phyloP scores from a whole-genome alignment of 2,329 filamentous ascomycete species.

The Claviceps sp. region DNA sequence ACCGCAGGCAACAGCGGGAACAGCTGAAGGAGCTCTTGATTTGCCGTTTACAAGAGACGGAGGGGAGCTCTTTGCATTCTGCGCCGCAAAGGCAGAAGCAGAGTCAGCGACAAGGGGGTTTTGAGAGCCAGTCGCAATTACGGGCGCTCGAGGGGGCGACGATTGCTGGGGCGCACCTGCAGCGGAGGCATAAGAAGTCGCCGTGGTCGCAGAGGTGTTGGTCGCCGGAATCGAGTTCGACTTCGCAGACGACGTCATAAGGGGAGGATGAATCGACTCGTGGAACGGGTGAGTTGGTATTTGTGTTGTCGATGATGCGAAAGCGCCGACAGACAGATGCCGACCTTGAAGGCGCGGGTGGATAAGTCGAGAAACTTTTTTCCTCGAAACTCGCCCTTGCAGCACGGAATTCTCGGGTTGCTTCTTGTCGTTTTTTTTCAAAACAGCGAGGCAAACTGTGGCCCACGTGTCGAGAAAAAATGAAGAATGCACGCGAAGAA shows the following conservation, averaged over 20 bases:
- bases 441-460: not conserved
- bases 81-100: slow-evolving; percentile 31
- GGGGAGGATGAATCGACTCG: slow-evolving; percentile 10
- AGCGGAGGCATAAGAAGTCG: slow-evolving; percentile 54
- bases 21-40: slow-evolving; percentile 53
- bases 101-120: slow-evolving; percentile 42
- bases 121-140: slow-evolving; percentile 44
- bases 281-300: not conserved
- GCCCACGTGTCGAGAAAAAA: slow-evolving; percentile 2
- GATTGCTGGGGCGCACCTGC: slow-evolving; percentile 50
- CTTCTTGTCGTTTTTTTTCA: not conserved
- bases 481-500: slow-evolving; percentile 5
- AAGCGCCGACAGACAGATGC: not conserved
- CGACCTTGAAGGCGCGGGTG: slow-evolving; percentile 6
- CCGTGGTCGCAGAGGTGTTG: slow-evolving; percentile 42
- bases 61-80: slow-evolving; percentile 50
- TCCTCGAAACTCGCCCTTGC: slow-evolving; percentile 5
- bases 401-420: not conserved
- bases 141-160: slow-evolving; percentile 42
- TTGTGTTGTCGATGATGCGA: not conserved
- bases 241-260: slow-evolving; percentile 50
- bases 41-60: slow-evolving; percentile 79
- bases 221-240: slow-evolving; percentile 42
- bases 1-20: slow-evolving; percentile 53
- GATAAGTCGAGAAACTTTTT: not conserved